Evolutionary conservation across 371 early-diverging fungal genomes (phyloP).

Genomic region (Mucor racemosus): DNA sequence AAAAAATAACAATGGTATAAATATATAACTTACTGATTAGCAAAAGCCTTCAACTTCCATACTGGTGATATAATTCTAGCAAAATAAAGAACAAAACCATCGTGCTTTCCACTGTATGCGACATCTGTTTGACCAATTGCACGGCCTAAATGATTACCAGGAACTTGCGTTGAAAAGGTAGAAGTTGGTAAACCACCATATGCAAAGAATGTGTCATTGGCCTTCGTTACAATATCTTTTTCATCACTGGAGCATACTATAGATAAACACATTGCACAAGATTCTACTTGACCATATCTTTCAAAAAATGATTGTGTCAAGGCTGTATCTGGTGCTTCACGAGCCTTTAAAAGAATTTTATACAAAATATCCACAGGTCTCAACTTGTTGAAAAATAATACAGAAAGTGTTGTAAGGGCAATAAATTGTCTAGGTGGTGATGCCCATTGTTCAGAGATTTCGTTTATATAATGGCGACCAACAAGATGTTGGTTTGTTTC

Average conservation of each 20-base stretch:
- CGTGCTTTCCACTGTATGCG: slow-evolving; percentile 69
- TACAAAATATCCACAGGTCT: slow-evolving; percentile 73
- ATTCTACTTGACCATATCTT: slow-evolving; percentile 57
- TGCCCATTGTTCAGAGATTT: slow-evolving; percentile 66
- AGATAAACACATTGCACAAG: slow-evolving; percentile 79
- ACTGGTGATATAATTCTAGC: slow-evolving; percentile 74
- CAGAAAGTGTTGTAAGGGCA: slow-evolving; percentile 72
- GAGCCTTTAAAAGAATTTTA: background rate
- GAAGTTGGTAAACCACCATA: slow-evolving; percentile 66
- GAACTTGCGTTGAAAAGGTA: slow-evolving; percentile 13
- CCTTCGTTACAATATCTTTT: slow-evolving; percentile 30
- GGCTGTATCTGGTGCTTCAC: slow-evolving; percentile 29
- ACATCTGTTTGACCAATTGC: slow-evolving; percentile 53
- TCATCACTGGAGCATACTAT: slow-evolving; percentile 55
- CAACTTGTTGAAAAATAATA: slow-evolving; percentile 66
- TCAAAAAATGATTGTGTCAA: slow-evolving; percentile 62
- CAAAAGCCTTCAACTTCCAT: slow-evolving; percentile 70
- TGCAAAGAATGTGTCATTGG: slow-evolving; percentile 59
- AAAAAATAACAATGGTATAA: background rate
- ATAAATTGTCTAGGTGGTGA: slow-evolving; percentile 69
- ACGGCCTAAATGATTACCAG: slow-evolving; percentile 26
- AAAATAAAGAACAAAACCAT: slow-evolving; percentile 81
- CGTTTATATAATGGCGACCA: slow-evolving; percentile 36
- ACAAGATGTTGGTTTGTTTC: slow-evolving; percentile 45
- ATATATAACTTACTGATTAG: slow-evolving; percentile 26